Percentiles rank a stretch among this genome's conserved stretches.
These are phyloP conservation scores for Leucosporidium yakuticum DNA, from an alignment of 768 basidiomycete genomes.

Conservation along the genomic window DNA sequence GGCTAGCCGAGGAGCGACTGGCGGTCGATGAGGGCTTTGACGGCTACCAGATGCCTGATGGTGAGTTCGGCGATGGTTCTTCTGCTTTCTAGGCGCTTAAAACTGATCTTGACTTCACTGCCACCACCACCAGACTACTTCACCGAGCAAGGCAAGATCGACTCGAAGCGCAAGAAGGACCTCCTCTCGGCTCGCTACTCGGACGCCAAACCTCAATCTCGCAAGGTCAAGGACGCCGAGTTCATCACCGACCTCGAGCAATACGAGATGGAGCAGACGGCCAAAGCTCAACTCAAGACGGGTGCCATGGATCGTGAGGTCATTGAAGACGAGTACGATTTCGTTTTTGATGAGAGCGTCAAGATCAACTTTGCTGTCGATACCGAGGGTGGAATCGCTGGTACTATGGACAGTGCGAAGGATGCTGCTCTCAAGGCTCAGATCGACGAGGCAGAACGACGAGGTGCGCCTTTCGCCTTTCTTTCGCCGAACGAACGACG, in stretches of 20 bases:
- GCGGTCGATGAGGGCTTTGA: slow-evolving; percentile 93
- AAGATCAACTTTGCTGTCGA: slow-evolving; percentile 86
- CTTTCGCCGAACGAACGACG: background rate
- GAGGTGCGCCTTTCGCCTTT: slow-evolving; percentile 59
- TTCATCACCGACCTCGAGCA: slow-evolving; percentile 96
- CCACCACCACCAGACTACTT: slow-evolving; percentile 82
- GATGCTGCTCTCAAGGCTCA: slow-evolving; percentile 78
- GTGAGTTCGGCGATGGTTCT: slow-evolving; percentile 1
- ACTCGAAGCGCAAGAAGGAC: slow-evolving; percentile 89
- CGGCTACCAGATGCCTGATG: slow-evolving; percentile 88
- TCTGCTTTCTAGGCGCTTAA: background rate
- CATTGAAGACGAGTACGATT: slow-evolving; percentile 76
- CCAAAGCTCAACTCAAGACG: slow-evolving; percentile 78
- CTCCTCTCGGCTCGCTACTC: slow-evolving; percentile 91
- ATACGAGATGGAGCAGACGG: slow-evolving; percentile 86
- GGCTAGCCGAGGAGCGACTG: slow-evolving; percentile 85
- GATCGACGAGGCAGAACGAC: slow-evolving; percentile 83
- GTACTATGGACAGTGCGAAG: slow-evolving; percentile 63
- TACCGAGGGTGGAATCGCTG: slow-evolving; percentile 55
- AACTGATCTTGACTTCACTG: background rate
- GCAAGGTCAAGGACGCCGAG: slow-evolving; percentile 64
- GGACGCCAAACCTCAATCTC: slow-evolving; percentile 50
- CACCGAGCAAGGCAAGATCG: slow-evolving; percentile 96
- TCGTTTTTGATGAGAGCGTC: slow-evolving; percentile 96
- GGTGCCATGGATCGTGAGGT: slow-evolving; percentile 87